Percentiles rank a stretch among this genome's conserved stretches.
These are phyloP conservation scores for Williopsis jadinii DNA, from an alignment of 1,139 yeast species.

Conservation along the genomic window DNA sequence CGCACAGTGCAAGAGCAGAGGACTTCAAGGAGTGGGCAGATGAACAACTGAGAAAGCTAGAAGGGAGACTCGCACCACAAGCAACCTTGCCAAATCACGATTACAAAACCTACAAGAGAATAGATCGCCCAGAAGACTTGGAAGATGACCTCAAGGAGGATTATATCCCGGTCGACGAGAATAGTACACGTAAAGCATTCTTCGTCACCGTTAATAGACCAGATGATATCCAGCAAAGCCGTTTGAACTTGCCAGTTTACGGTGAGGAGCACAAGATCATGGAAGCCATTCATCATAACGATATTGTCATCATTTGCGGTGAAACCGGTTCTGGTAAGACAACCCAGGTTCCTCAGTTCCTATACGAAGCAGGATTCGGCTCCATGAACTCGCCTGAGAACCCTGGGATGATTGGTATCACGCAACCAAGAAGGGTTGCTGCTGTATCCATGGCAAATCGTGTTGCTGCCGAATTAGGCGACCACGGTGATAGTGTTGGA, in stretches of 20 bases:
- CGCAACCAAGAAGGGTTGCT: conserved; percentile 98
- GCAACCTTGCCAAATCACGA: conserved; percentile 45
- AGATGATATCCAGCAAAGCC: conserved; percentile 53
- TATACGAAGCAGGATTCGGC: conserved; percentile 88
- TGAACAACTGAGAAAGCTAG: conserved; percentile 40
- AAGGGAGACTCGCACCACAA: conserved; percentile 46
- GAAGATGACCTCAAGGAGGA: conserved; percentile 59
- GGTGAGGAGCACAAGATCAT: conserved; percentile 88
- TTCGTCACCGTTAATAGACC: conserved; percentile 63
- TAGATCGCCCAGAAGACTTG: conserved; percentile 53
- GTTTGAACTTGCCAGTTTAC: conserved; percentile 79
- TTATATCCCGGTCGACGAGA: conserved; percentile 47
- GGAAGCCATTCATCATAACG: conserved; percentile 95
- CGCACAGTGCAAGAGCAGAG: conserved; percentile 31
- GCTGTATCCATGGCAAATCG: conserved; percentile 97
- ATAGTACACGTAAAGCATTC: conserved; percentile 53
- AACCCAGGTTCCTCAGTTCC: conserved; percentile 70
- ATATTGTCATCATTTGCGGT: conserved; percentile 88
- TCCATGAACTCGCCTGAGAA: conserved; percentile 46
- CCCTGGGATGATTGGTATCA: conserved; percentile 92
- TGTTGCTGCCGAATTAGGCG: conserved; percentile 77
- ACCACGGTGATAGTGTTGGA: conserved; percentile 71
- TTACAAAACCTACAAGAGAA: conserved; percentile 40
- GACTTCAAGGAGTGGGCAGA: conserved; percentile 51
- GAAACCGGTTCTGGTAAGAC: conserved; percentile 85